Base-by-base conservation (phyloP, 139 green algal genomes). In the Bryopsis sp. region DNA sequence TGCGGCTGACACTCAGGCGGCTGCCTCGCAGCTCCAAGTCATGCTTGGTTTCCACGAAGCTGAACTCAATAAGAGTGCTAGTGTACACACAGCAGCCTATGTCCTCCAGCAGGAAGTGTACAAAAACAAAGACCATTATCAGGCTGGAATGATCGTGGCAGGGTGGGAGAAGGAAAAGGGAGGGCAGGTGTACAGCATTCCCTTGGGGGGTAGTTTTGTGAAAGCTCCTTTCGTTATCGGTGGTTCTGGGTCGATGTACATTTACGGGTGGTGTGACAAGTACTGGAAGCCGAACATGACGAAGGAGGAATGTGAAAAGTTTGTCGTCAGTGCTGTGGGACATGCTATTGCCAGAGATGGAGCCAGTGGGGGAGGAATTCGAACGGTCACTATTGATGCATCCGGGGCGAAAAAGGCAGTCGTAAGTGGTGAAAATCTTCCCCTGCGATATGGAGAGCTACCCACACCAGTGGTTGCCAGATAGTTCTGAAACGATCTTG, bases 191-290 rank as follows among this genome's bases (percentile, higher is more conserved):
- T 93, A 85, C 65, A 79, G 72, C n/a, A 78, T 97, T 15, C 85
- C 89, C 0, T 76, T 96, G 3, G 91, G 91, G 5, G 91, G 90
- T 26, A 66, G 64, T 60, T 19, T 62, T 8, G 35, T 67, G 29
- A 59, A 71, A 15, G 35, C 76, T 48, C 83, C 88, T 19, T 95
- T 89, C 70, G 76, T 82, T 22, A 88, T 93, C 46, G 83, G 87
- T 29, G 91, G 91, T 31, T 93, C 84, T 1, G 91, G 91, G 0
- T 93, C 84, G 2, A 86, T 86, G 2, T 97, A 96, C 80, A 95
- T 97, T 70, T 82, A 83, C 26, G 87, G 87, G 31, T 87, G 59
- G 48, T 79, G 74, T 67, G 89, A 95, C 72, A 88, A 85, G 76
- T 79, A 85, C 63, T 97, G 82, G 76, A 75, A 71, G 39, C 70